Conservation (phyloP, 148 eudicot genomes). For the Rhododendron simsii region DNA sequence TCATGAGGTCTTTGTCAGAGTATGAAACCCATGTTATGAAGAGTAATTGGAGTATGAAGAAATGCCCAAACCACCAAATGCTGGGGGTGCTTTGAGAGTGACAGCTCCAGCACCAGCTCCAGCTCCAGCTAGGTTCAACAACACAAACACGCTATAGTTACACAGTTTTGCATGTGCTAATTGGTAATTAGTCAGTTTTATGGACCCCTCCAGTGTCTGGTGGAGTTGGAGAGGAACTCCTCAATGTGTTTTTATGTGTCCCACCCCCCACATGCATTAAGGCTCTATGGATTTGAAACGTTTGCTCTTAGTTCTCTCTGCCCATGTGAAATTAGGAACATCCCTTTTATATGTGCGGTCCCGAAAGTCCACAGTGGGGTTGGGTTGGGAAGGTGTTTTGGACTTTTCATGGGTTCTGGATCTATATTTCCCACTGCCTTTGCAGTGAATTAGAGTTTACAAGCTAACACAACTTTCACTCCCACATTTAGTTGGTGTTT, state of each 20-base stretch:
- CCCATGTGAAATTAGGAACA: background rate
- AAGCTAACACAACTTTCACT: background rate
- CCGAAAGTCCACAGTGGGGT: background rate
- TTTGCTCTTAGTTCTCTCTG: background rate
- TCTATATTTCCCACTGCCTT: background rate
- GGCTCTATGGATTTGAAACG: background rate
- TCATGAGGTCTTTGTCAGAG: background rate
- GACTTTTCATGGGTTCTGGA: background rate
- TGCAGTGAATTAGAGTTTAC: background rate
- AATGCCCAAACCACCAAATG: background rate
- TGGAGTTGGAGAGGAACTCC: conserved; percentile 6
- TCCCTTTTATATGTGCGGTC: background rate
- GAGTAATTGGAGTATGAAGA: background rate
- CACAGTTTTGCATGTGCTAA: too few relatives aligned
- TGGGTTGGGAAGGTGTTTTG: background rate
- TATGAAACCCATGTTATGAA: background rate
- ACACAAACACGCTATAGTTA: background rate
- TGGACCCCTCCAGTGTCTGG: background rate
- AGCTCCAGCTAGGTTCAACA: background rate
- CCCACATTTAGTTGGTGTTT: too few relatives aligned
- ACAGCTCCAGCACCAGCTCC: background rate
- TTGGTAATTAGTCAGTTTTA: too few relatives aligned
- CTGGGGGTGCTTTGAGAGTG: background rate
- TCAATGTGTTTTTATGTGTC: conserved; percentile 25
- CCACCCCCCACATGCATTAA: conserved; percentile 38